Evolutionary conservation across 495 filamentous ascomycete species (phyloP).

Genomic region (Bacidia rubella): DNA sequence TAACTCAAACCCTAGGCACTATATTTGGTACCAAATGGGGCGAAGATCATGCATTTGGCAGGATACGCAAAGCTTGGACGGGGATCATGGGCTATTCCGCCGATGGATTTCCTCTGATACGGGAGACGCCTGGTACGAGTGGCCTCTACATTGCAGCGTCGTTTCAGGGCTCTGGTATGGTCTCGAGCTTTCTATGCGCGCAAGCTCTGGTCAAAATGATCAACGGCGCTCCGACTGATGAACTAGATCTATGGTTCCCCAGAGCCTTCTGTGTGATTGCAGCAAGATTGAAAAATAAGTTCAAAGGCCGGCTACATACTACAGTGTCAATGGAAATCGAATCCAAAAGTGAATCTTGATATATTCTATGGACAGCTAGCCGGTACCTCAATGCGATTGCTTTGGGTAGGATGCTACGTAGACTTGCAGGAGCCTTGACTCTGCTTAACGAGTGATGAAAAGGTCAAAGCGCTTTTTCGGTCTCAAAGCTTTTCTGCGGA

Average conservation of each 20-base stretch:
- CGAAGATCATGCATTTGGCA: constrained; percentile 39
- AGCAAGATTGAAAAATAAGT: constrained; percentile 11
- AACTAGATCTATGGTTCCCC: constrained; percentile 13
- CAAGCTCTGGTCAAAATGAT: constrained; percentile 37
- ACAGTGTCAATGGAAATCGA: constrained; percentile 14
- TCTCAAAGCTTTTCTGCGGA: too few relatives aligned
- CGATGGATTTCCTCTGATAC: constrained; percentile 36
- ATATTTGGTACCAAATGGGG: constrained; percentile 50
- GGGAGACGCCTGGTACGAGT: constrained; percentile 28
- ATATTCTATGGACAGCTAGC: not conserved
- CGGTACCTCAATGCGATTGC: too few relatives aligned
- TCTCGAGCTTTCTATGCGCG: constrained; percentile 30
- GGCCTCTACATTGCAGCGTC: constrained; percentile 36
- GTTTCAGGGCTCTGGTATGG: constrained; percentile 44
- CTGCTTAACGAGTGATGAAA: too few relatives aligned
- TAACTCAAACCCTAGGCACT: constrained; percentile 29
- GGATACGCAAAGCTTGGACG: constrained; percentile 43
- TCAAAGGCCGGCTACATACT: constrained; percentile 12
- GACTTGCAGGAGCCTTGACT: too few relatives aligned
- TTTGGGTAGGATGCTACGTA: too few relatives aligned
- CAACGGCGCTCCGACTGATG: constrained; percentile 4
- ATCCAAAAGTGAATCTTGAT: constrained; percentile 12
- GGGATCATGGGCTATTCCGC: constrained; percentile 35
- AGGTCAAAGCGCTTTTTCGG: too few relatives aligned
- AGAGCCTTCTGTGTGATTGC: constrained; percentile 13